Evolutionary conservation across 805 yeast genomes (phyloP).

Genomic region (Grigorovia transvaalensis): DNA sequence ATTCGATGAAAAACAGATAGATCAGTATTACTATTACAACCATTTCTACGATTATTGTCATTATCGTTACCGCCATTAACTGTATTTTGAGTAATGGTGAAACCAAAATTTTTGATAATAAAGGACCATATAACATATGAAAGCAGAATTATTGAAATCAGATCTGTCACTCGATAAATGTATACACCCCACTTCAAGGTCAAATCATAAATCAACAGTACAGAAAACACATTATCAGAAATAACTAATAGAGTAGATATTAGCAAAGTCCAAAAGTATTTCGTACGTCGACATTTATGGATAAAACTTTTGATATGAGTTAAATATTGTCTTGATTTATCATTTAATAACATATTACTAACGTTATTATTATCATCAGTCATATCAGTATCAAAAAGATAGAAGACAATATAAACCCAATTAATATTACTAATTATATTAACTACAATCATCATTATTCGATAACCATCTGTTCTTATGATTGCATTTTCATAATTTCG

Average conservation of each 20-base stretch:
- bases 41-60: not conserved
- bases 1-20: conserved; percentile 3
- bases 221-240: not conserved
- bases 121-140: conserved; percentile 4
- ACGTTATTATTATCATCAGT: not conserved
- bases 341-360: not conserved
- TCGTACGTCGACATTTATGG: not conserved
- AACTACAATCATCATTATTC: conserved; percentile 9
- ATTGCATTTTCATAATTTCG: conserved; percentile 24
- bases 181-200: not conserved
- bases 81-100: conserved; percentile 7
- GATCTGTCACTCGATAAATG: not conserved
- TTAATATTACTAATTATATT: conserved; percentile 15
- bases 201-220: not conserved
- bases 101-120: conserved; percentile 20
- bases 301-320: not conserved
- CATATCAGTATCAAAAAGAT: conserved; percentile 17
- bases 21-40: not conserved
- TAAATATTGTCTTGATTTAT: not conserved
- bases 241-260: not conserved
- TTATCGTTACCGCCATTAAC: not conserved
- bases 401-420: conserved; percentile 23
- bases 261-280: not conserved
- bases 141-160: not conserved
- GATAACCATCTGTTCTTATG: conserved; percentile 10